These are phyloP conservation scores for Paracoccidioides lutzii DNA, from an alignment of 2,329 filamentous ascomycete genomes.

Conservation along the genomic window DNA sequence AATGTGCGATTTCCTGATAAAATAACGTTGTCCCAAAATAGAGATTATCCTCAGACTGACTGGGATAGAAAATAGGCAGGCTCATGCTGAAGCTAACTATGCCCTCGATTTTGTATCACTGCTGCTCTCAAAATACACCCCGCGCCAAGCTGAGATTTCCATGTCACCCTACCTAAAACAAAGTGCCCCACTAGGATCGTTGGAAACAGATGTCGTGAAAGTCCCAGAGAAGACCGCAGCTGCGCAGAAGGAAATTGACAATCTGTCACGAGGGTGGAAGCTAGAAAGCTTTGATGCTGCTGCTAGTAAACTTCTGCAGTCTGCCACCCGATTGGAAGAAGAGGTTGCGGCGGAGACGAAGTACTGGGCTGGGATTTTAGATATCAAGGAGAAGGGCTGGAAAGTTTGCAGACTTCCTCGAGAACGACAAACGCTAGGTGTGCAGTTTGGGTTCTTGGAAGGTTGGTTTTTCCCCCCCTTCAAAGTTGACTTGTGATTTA, in stretches of 20 bases:
- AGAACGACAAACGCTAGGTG: slow-evolving; percentile 61
- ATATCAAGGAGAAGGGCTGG: slow-evolving; percentile 76
- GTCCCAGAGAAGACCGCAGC: slow-evolving; percentile 46
- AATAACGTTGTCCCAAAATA: background rate
- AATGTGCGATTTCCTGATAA: slow-evolving; percentile 18
- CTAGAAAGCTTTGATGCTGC: slow-evolving; percentile 63
- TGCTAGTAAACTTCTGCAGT: slow-evolving; percentile 58
- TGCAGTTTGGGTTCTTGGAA: slow-evolving; percentile 82
- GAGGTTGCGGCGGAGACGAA: slow-evolving; percentile 69
- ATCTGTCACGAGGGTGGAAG: slow-evolving; percentile 56
- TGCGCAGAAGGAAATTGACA: slow-evolving; percentile 40
- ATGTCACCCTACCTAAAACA: slow-evolving; percentile 60
- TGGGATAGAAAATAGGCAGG: slow-evolving; percentile 22
- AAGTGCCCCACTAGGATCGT: slow-evolving; percentile 57
- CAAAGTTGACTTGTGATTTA: background rate
- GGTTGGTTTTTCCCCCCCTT: slow-evolving; percentile 27
- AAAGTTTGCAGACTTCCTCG: slow-evolving; percentile 64
- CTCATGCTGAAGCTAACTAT: slow-evolving; percentile 42
- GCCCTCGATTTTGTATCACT: slow-evolving; percentile 74
- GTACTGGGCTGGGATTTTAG: slow-evolving; percentile 80
- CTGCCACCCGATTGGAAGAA: slow-evolving; percentile 57
- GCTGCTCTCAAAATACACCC: slow-evolving; percentile 67
- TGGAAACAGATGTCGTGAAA: slow-evolving; percentile 55
- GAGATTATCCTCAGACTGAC: background rate
- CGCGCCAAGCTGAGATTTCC: slow-evolving; percentile 54